Evolutionary conservation across 2,329 filamentous ascomycete species (phyloP).

Genomic region (Arthrobotrys megalospora): DNA sequence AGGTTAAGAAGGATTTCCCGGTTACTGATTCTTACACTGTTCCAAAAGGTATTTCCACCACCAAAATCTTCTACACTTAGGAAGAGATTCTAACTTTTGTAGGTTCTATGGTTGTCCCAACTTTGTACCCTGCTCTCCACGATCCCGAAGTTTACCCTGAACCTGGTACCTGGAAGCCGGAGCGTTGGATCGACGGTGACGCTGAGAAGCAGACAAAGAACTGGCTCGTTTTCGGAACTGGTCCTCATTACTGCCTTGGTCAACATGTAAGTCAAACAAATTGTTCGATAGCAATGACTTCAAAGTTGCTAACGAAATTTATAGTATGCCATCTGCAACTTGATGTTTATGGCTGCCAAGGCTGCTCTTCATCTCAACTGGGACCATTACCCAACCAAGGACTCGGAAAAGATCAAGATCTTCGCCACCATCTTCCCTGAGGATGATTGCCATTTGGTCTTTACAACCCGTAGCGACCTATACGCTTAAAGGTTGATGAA

Average conservation of each 20-base stretch:
- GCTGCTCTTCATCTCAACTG: slow-evolving; percentile 89
- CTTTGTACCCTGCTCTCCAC: slow-evolving; percentile 89
- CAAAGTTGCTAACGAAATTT: slow-evolving; percentile 20
- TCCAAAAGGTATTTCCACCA: slow-evolving; percentile 77
- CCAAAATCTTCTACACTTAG: not conserved
- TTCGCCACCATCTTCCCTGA: slow-evolving; percentile 98
- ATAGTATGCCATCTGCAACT: slow-evolving; percentile 84
- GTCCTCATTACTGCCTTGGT: slow-evolving; percentile 95
- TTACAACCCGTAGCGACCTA: slow-evolving; percentile 70
- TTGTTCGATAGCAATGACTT: not conserved
- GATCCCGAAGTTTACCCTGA: slow-evolving; percentile 93
- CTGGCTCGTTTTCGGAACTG: slow-evolving; percentile 94
- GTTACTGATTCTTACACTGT: slow-evolving; percentile 90
- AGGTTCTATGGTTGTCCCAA: slow-evolving; percentile 94
- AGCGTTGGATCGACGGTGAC: slow-evolving; percentile 90
- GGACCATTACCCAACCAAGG: slow-evolving; percentile 86
- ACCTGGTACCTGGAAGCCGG: slow-evolving; percentile 89
- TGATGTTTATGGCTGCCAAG: slow-evolving; percentile 91
- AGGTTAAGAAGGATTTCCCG: slow-evolving; percentile 95
- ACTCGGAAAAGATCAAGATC: slow-evolving; percentile 95
- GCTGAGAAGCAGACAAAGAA: slow-evolving; percentile 93
- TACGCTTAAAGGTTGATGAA: slow-evolving; percentile 65
- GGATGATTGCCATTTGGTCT: slow-evolving; percentile 87
- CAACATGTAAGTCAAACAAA: slow-evolving; percentile 72
- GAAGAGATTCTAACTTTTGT: slow-evolving; percentile 20